A percentile compares a stretch with the other conserved stretches of the same genome.
These are phyloP conservation scores for Panus rudis DNA, from an alignment of 768 basidiomycete species.

Conservation along the genomic window DNA sequence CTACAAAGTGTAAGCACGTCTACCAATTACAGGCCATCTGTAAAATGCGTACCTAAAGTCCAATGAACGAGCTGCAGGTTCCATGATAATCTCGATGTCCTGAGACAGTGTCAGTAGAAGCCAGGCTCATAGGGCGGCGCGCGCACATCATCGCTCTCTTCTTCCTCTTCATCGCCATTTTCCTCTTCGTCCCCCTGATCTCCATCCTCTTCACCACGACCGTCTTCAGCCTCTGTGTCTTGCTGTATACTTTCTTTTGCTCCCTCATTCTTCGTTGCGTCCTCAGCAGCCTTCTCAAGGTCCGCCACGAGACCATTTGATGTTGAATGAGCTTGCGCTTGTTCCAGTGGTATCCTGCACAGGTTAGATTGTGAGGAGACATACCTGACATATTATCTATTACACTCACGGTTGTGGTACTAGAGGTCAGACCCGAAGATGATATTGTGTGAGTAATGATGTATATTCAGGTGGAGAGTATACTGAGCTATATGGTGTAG, in stretches of 20 bases:
- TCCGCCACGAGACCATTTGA: slow-evolving; percentile 44
- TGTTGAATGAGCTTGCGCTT: slow-evolving; percentile 26
- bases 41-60: slow-evolving; percentile 56
- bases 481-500: no score
- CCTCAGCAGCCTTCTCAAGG: slow-evolving; percentile 39
- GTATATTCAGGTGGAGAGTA: no score
- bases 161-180: slow-evolving; percentile 40
- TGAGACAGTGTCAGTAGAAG: slow-evolving; percentile 20
- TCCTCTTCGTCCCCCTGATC: slow-evolving; percentile 32
- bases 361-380: slow-evolving; percentile 19
- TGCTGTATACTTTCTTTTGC: slow-evolving; percentile 24
- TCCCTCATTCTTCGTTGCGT: slow-evolving; percentile 15
- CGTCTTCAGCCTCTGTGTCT: slow-evolving; percentile 26
- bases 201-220: slow-evolving; percentile 31
- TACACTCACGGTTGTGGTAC: slow-evolving; percentile 59
- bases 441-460: no score
- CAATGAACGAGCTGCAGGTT: slow-evolving; percentile 61
- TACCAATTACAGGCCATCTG: not conserved
- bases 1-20: slow-evolving; percentile 2
- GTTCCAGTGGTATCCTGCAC: slow-evolving; percentile 34
- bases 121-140: slow-evolving; percentile 2
- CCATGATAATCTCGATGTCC: slow-evolving; percentile 92
- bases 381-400: slow-evolving; percentile 13
- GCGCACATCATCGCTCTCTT: slow-evolving; percentile 39
- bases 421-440: slow-evolving; percentile 40